Base-by-base conservation (phyloP, 805 yeast species). In the Metschnikowia bowlesiae region DNA sequence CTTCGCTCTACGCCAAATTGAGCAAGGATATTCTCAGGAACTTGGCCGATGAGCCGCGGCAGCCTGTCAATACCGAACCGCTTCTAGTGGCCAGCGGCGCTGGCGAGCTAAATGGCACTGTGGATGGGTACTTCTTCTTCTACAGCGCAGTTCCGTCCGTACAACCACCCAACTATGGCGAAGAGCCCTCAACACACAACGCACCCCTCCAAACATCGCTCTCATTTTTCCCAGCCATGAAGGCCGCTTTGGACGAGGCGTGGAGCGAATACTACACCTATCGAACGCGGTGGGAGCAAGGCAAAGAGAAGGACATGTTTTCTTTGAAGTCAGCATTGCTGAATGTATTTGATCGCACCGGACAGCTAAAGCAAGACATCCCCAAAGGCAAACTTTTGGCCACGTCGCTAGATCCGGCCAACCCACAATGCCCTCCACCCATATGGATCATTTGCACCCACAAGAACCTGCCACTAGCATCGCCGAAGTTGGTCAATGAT, bases 11-110 rank as follows among this genome's bases (percentile, higher is more conserved):
- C 61, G 73, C 84, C 38, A 75, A 81, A 53, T 63, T 87, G 38
- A 84, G 83, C 42, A 77, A 75, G 44, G 83, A 81, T 32, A 75
- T 82, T 11, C 65, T 87, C 30, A 74, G 75, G 44, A 85, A 85
- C 46, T 67, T 87, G 45, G 87, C 86, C 4, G 73, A 81, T 53
- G 85, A 79, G 54, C 87, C 87, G 8, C 62, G 86, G 44, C 69
- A 72, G 51, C 83, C 84, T 3, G 86, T 81, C 0, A 74, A 80
- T 10, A 83, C 89, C 6, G 82, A 81, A 47, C 87, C 91, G 2
- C 63, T 87, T 49, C 64, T 87, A 10, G 87, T 84, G 3, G 92
- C 89, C 5, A 82, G 89, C 36, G 94, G 94, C 1, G 87, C 90
- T 5, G 79, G 88, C 39, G 92, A 85, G 52, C 65, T 87, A 57